Evolutionary conservation across 2,329 filamentous ascomycete species (phyloP), one percentile per base, ranked within the genome.

Genomic region (Paraphaeosphaeria minitans): DNA sequence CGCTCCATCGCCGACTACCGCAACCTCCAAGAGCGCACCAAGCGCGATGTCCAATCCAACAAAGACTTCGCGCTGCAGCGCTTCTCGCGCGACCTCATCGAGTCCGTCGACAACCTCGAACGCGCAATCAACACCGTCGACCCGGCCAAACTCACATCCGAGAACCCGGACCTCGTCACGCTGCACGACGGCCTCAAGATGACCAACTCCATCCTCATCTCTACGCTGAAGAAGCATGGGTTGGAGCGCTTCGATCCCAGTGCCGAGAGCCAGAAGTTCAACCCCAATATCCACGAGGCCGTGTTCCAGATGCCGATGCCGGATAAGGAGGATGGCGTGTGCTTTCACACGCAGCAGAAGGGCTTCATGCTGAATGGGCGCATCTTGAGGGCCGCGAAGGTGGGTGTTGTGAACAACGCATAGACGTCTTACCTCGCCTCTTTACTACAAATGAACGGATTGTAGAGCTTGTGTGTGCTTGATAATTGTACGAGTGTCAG

Each of bases 61-160:
- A 89, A 89, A 70, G 91, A 96, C 80, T 99, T 97, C 71, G 95
- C 94, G 72, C 95, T 99, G 73, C 92, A 97, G 77, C 82, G 89
- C 68, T 98, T 99, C 80, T 92, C 94, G 74, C 90, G 92, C 79
- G 95, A 99, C 80, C 88, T 99, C 47, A 87, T 98, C 68, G 95
- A 99, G 77, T 92, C 87, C 74, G 89, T 99, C 73, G 95, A 99
- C 81, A 99, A 98, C 84, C 88, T 99, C 64, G 95, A 99, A 80
- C 93, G 93, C 66, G 95, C 95, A 45, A 86, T 99, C 45, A 79
- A 82, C 63, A 92, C 89, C 72, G 93, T 97, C 13, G 88, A 92
- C 21, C 76, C 85, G 60, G 89, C 92, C 42, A 92, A 91, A 80
- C 84, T 96, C 63, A 82, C 82, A 22, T 69, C 85, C 53, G 81